These are phyloP conservation scores for Pythium dissotocum DNA, from an alignment of 352 stramenopile species.

Conservation along the genomic window DNA sequence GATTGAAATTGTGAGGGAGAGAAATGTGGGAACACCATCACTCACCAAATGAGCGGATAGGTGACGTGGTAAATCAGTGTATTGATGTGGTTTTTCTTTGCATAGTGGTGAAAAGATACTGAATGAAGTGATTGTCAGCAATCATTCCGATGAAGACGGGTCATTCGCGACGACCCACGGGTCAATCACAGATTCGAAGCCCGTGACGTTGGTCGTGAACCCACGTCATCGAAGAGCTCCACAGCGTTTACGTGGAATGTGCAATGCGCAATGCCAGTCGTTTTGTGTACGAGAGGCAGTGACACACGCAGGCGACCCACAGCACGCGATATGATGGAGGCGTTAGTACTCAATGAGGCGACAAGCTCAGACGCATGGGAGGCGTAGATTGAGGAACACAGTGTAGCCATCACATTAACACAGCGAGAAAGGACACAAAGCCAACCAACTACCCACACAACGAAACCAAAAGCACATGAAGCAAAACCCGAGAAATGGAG, in stretches of 20 bases:
- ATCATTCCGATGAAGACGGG: constrained; percentile 19
- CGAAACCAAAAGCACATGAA: background rate
- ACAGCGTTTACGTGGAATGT: too few relatives aligned
- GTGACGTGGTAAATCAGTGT: background rate
- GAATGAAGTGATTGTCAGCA: background rate
- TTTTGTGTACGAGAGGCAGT: too few relatives aligned
- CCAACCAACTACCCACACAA: background rate
- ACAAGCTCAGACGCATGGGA: background rate
- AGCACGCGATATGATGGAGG: too few relatives aligned
- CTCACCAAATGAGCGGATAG: constrained; percentile 6
- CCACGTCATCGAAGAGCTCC: too few relatives aligned
- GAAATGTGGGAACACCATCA: constrained; percentile 11
- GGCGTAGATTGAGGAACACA: background rate
- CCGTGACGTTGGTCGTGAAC: too few relatives aligned
- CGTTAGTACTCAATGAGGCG: too few relatives aligned
- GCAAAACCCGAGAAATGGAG: too few relatives aligned
- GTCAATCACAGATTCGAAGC: background rate
- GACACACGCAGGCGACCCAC: too few relatives aligned
- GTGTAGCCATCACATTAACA: constrained; percentile 3
- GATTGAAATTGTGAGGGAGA: background rate
- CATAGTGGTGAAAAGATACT: too few relatives aligned
- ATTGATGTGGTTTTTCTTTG: background rate
- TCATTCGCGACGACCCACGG: background rate
- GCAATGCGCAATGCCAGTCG: too few relatives aligned
- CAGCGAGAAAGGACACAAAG: background rate